Evolutionary conservation across 345 rosid species (phyloP), one percentile per base, ranked within the genome.

Genomic region (Murraya paniculata): DNA sequence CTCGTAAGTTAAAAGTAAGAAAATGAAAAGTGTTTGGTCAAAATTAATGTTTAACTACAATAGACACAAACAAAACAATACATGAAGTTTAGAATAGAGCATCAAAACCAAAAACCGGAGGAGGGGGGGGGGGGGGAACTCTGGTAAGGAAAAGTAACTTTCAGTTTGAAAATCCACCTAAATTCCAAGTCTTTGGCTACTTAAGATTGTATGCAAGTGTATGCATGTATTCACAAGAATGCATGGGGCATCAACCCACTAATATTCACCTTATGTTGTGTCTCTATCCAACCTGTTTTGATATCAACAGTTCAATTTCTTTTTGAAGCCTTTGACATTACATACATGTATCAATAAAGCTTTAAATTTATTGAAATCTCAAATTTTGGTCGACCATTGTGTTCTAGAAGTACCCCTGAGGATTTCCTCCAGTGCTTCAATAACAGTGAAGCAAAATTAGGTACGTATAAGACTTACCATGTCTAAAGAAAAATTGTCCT

Each of bases 401-500:
- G 56, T 36, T 18, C 13, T n/a, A 31, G 19, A 4, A 55, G 7
- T 30, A n/a, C 38, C 24, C 14, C 55, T 22, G 21, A 53, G 30
- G 36, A 25, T 45, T 74, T 33, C 56, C 67, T 61, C 30, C 33
- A 5, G 18, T 25, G 58, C 36, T 39, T 27, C 9, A 55, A 25
- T 39, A 28, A 45, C 2, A 35, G 24, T 28, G 2, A 2, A 19
- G 8, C 36, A 71, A 62, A 48, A 61, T 19, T 14, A 22, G 48
- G 27, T 77, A 66, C 7, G 13, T 45, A 70, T 36, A 59, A 13
- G 61, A 87, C 91, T 77, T 74, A 91, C 99, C 99, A 80, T 82
- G 86, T 78, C 93, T 87, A 72, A 92, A 95, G 85, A 86, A 86
- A 57, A 86, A 81, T 67, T 87, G 92, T 67, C 97, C 96, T 0